phyloP scores from a whole-genome alignment of 805 yeast species.

The Metschnikowia bowlesiae region DNA sequence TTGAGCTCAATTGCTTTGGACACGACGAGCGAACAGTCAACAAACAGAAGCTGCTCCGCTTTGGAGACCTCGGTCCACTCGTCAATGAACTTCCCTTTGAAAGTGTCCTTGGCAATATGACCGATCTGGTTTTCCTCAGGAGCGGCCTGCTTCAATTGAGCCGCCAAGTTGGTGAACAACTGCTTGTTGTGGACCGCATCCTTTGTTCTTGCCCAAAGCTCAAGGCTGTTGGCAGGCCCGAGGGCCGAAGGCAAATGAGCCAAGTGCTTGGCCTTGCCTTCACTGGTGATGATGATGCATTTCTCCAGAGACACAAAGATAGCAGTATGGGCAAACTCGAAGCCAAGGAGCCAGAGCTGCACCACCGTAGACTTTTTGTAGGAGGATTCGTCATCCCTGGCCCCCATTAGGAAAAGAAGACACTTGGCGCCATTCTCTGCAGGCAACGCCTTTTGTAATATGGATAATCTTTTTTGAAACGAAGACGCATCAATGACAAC shows the following conservation, averaged over 20 bases:
- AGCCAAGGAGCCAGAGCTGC: constrained; percentile 90
- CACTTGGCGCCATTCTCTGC: constrained; percentile 21
- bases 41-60: constrained; percentile 33
- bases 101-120: constrained; percentile 66
- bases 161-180: constrained; percentile 56
- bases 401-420: constrained; percentile 68
- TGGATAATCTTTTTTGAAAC: constrained; percentile 50
- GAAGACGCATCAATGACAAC: constrained; percentile 49
- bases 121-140: constrained; percentile 48
- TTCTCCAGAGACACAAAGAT: constrained; percentile 59
- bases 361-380: constrained; percentile 82
- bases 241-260: constrained; percentile 45
- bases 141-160: constrained; percentile 41
- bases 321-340: constrained; percentile 92
- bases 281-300: constrained; percentile 67
- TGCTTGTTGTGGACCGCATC: constrained; percentile 71
- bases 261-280: constrained; percentile 79
- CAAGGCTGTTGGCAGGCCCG: constrained; percentile 32
- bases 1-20: constrained; percentile 59
- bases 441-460: constrained; percentile 33
- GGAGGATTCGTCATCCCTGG: constrained; percentile 83
- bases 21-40: constrained; percentile 52
- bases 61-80: constrained; percentile 61
- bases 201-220: constrained; percentile 73
- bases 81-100: constrained; percentile 75